Evolutionary conservation across 2,329 filamentous ascomycete species (phyloP), one percentile per base, ranked within the genome.

Genomic region (Cladophialophora yegresii): DNA sequence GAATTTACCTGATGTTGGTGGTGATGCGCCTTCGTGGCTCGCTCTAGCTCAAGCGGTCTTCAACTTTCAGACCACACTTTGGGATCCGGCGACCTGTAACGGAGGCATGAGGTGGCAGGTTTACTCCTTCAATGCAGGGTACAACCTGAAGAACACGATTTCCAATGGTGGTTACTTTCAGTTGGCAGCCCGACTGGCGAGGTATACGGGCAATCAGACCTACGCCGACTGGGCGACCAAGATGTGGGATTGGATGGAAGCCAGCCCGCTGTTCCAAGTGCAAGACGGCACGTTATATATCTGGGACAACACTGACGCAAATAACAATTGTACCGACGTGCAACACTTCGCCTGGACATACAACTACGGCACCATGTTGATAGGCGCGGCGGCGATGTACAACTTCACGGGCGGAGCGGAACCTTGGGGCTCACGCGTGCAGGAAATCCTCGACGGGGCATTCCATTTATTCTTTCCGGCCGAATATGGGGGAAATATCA

Each of bases 81-180:
- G 90, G 88, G 87, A 93, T 69, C 78, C 76, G 12, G 73, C 77
- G 0, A 81, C 79, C 1, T 95, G 91, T 76, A 80, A 78, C 51
- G 91, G 91, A 55, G 91, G 91, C 8, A 78, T 96, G 68, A 84
- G 88, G 66, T 96, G 91, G 91, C 91, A 95, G 77, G 89, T 95
- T 63, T 92, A 79, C 71, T 75, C 77, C 6, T 82, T 81, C 74
- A 83, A 82, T 69, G 77, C 75, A 50, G 82, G 82, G 8, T 84
- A 79, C 69, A 74, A 79, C 56, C 80, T 83, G 71, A 82, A 82
- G 72, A 83, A 82, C 71, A 77, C 79, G 45, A 83, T 84, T 61
- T 81, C 81, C 7, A 83, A 84, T 63, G 82, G 80, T 22, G 78
- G 79, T 53, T 80, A 83, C 69, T 83, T 84, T 73, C 78, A 83